Base-by-base conservation (phyloP, 2,329 filamentous ascomycete genomes). In the Ceratocystis ficicola region DNA sequence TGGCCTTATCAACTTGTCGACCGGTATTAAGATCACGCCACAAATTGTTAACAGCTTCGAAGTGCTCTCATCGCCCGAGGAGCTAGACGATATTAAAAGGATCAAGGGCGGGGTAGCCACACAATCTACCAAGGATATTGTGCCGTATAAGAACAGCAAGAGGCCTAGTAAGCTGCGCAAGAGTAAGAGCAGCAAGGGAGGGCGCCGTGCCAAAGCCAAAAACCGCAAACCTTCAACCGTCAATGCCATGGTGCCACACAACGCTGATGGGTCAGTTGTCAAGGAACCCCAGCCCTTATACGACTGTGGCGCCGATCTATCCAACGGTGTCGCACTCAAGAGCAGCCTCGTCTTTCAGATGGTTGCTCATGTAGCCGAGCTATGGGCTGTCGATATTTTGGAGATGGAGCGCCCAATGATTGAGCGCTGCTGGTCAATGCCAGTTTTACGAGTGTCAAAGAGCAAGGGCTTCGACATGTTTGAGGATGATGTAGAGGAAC, bases 31-130 rank as follows among this genome's bases (percentile, higher is more conserved):
- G 0, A 74, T 74, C 1, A 71, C 70, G 5, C 74, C 76, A 4
- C 73, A 72, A 30, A 73, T 77, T 68, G 69, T 72, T 57, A 77
- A 77, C 69, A 71, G 71, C 15, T 74, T 77, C 67, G 69, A 69
- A 8, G 10, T 59, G 12, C 28, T 59, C 15, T 8, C 20, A 30
- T 17, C 20, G 17, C 12, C 25, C 55, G 55, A 59, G 8, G 52
- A 57, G 17, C 15, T 17, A n/a, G 17, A 59, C 1, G 25, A 28
- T 10, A 52, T 10, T 70, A 75, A 2, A 69, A 72, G 73, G 67
- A 66, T 70, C 41, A 68, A 71, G 5, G 70, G 69, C 3, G 64
- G 69, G 28, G 70, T 68, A 20, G 65, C 48, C n/a, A 67, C 62
- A 4, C n/a, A 10, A 3, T 30, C 28, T 28, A 28, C 8, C 3